Evolutionary conservation across 2,329 filamentous ascomycete genomes (phyloP).

Genomic region (Balansia obtecta): DNA sequence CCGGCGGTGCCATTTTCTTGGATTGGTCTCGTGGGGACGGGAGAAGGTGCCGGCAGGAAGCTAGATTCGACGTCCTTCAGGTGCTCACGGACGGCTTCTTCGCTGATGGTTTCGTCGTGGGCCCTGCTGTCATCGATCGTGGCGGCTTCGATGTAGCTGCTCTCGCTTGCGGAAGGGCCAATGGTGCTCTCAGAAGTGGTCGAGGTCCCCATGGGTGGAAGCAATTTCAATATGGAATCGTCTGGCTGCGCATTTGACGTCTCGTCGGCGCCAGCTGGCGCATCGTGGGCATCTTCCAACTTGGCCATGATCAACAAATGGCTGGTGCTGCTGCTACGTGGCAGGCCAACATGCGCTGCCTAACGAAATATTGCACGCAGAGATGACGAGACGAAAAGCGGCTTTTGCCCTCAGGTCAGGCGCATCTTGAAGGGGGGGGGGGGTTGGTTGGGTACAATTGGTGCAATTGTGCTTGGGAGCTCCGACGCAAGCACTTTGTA

Average conservation of each 20-base stretch:
- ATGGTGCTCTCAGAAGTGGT: not conserved
- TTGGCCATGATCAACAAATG: not conserved
- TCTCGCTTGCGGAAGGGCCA: slow-evolving; percentile 14
- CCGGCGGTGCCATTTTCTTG: slow-evolving; percentile 29
- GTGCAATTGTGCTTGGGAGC: not conserved
- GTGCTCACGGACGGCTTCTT: slow-evolving; percentile 42
- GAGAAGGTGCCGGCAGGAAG: slow-evolving; percentile 46
- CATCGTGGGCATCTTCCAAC: not conserved
- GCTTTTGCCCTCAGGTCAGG: slow-evolving; percentile 26
- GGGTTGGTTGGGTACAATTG: not conserved
- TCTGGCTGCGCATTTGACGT: slow-evolving; percentile 5
- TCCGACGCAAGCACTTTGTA: not conserved
- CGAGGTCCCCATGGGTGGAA: slow-evolving; percentile 11
- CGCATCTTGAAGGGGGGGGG: slow-evolving; percentile 22
- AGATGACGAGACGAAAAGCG: slow-evolving; percentile 1
- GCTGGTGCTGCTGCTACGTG: not conserved
- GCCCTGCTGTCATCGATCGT: slow-evolving; percentile 21
- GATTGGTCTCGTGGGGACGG: slow-evolving; percentile 34
- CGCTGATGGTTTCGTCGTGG: slow-evolving; percentile 36
- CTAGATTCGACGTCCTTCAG: slow-evolving; percentile 54
- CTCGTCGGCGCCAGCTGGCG: not conserved
- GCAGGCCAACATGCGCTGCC: slow-evolving; percentile 14
- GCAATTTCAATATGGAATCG: slow-evolving; percentile 7
- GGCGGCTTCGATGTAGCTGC: slow-evolving; percentile 30
- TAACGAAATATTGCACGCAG: slow-evolving; percentile 12